These are phyloP conservation scores for Alternaria brassicae DNA, from an alignment of 2,329 filamentous ascomycete genomes.

Conservation along the genomic window DNA sequence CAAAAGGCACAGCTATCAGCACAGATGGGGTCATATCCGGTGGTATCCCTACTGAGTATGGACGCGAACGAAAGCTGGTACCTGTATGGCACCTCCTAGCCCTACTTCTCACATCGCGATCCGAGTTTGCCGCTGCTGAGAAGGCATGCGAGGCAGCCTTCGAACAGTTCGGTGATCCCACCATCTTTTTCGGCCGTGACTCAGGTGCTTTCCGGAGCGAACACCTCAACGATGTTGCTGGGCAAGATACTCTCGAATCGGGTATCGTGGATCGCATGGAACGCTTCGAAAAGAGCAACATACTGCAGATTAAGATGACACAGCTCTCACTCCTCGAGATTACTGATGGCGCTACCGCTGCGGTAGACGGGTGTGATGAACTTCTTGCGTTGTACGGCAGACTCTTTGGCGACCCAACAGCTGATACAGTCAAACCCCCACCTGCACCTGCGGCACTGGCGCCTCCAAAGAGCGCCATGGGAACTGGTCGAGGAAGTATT, in stretches of 20 bases:
- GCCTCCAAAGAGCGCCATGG: slow-evolving; percentile 66
- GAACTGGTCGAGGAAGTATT: slow-evolving; percentile 77
- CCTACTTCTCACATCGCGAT: slow-evolving; percentile 81
- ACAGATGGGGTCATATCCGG: slow-evolving; percentile 43
- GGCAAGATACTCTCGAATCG: slow-evolving; percentile 23
- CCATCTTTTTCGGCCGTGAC: slow-evolving; percentile 72
- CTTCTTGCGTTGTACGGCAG: slow-evolving; percentile 81
- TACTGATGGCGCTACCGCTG: slow-evolving; percentile 80
- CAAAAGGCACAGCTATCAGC: slow-evolving; percentile 37
- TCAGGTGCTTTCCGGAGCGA: slow-evolving; percentile 65
- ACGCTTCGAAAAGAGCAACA: slow-evolving; percentile 79
- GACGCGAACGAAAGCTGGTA: slow-evolving; percentile 69
- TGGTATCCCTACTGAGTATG: slow-evolving; percentile 41
- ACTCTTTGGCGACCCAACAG: slow-evolving; percentile 72
- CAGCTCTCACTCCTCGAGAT: slow-evolving; percentile 85
- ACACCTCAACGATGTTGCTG: slow-evolving; percentile 62
- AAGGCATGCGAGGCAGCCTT: slow-evolving; percentile 89
- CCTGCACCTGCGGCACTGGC: slow-evolving; percentile 59
- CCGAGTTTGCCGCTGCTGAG: slow-evolving; percentile 81
- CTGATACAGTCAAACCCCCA: slow-evolving; percentile 45
- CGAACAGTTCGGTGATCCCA: slow-evolving; percentile 80
- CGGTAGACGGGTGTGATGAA: slow-evolving; percentile 88
- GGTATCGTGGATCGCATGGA: slow-evolving; percentile 81
- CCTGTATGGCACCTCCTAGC: slow-evolving; percentile 92
- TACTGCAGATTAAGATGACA: slow-evolving; percentile 96